Evolutionary conservation across 2,329 filamentous ascomycete species (phyloP).

Genomic region (Penicillium janthinellum): DNA sequence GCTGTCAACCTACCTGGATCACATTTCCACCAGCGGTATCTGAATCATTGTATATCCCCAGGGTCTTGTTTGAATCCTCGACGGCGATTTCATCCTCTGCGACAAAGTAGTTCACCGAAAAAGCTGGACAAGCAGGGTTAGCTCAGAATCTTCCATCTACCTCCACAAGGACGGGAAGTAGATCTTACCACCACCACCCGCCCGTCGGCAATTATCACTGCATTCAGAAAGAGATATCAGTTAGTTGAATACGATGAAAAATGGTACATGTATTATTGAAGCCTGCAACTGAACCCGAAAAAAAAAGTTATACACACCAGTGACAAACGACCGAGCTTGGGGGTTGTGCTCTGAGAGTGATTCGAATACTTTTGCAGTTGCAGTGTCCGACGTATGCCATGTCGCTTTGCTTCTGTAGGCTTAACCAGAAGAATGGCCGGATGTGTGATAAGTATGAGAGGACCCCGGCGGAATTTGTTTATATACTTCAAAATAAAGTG

Average conservation of each 20-base stretch:
- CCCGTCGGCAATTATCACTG: conserved; percentile 25
- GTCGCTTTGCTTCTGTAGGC: not conserved
- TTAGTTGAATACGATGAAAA: not conserved
- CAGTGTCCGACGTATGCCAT: conserved; percentile 30
- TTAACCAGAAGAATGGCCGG: not conserved
- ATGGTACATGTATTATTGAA: too few species aligned
- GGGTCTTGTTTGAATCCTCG: conserved; percentile 11
- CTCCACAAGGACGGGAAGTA: not conserved
- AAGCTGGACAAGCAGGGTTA: conserved; percentile 15
- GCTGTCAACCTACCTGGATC: not conserved
- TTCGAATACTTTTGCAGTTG: conserved; percentile 26
- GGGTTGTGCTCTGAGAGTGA: conserved; percentile 25
- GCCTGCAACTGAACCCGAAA: not conserved
- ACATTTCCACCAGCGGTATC: conserved; percentile 17
- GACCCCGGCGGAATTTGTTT: not conserved
- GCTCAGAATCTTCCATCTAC: not conserved
- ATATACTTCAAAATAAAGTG: not conserved
- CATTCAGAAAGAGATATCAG: not conserved
- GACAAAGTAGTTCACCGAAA: conserved; percentile 29
- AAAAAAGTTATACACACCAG: conserved; percentile 17
- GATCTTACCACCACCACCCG: conserved; percentile 22
- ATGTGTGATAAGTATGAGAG: too few species aligned
- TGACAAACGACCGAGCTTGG: conserved; percentile 22
- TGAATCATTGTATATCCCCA: conserved; percentile 21
- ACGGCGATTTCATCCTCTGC: conserved; percentile 20